These are phyloP conservation scores for Asclepias syriaca DNA, from an alignment of 257 asterid species.

Conservation along the genomic window DNA sequence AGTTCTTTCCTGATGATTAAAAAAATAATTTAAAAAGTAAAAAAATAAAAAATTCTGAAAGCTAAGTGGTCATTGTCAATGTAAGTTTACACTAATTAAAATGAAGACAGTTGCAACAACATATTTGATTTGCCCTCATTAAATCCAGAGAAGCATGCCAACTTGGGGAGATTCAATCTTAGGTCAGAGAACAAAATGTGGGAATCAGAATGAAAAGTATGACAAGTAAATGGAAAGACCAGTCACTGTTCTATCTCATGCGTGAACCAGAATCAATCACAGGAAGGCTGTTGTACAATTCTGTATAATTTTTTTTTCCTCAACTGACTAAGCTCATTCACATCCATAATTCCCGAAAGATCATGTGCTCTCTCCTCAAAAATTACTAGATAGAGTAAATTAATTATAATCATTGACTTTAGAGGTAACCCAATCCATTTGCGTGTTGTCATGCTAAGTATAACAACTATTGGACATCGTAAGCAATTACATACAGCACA, in stretches of 20 bases:
- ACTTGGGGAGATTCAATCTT: neutral
- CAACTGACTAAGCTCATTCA: constrained; percentile 16
- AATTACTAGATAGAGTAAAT: constrained; percentile 6
- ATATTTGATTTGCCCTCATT: neutral
- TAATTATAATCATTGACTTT: constrained; percentile 24
- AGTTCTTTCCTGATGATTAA: no score
- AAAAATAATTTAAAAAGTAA: no score
- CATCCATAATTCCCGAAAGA: constrained; percentile 19
- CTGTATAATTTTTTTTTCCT: constrained; percentile 16
- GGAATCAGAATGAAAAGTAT: neutral
- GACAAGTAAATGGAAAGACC: neutral
- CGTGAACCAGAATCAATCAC: constrained; percentile 3
- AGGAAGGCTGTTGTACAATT: constrained; percentile 1
- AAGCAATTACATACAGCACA: constrained; percentile 7
- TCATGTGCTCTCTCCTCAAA: constrained; percentile 20
- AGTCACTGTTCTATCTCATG: neutral
- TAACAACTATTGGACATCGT: neutral
- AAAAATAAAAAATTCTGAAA: neutral
- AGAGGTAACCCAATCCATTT: neutral
- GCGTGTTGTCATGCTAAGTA: neutral
- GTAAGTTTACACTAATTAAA: neutral
- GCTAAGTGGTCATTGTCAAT: neutral
- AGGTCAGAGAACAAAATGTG: neutral
- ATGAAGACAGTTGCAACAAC: neutral
- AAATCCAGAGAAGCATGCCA: neutral